A percentile compares a stretch with the other conserved stretches of the same genome.
Evolutionary conservation across 148 eudicot genomes (phyloP).

Genomic region (Fagopyrum esculentum): DNA sequence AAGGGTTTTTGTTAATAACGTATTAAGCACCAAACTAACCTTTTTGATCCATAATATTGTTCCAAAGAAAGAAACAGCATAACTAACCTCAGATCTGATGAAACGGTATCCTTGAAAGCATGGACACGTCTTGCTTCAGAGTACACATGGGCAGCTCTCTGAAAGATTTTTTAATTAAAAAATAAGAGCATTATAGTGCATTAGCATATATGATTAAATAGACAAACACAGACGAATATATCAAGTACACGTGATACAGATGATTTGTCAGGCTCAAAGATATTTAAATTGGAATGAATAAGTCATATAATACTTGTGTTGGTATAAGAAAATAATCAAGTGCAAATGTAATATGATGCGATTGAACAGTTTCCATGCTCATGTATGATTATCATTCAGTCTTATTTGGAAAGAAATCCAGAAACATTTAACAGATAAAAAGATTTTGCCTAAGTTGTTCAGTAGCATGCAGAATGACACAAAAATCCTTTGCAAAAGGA

Average conservation of each 20-base stretch:
- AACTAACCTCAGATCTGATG: conserved; percentile 63
- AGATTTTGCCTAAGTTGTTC: background rate
- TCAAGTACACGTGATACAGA: background rate
- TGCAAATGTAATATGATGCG: background rate
- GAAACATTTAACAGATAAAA: background rate
- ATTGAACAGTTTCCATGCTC: background rate
- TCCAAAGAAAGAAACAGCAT: background rate
- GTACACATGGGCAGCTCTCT: conserved; percentile 96
- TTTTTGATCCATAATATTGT: background rate
- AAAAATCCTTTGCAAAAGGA: background rate
- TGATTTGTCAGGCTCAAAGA: background rate
- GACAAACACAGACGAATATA: background rate
- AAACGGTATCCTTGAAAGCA: conserved; percentile 88
- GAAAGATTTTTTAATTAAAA: conserved; percentile 11
- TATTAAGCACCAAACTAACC: background rate
- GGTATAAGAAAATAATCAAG: background rate
- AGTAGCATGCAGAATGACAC: background rate
- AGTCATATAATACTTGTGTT: background rate
- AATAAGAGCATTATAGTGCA: background rate
- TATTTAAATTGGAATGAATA: background rate
- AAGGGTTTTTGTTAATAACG: background rate
- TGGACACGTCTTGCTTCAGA: conserved; percentile 96
- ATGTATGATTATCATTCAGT: background rate
- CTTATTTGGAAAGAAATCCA: background rate
- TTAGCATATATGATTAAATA: conserved; percentile 5